Evolutionary conservation across 345 rosid species (phyloP), one percentile per base, ranked within the genome.

Genomic region (Litchi chinensis): DNA sequence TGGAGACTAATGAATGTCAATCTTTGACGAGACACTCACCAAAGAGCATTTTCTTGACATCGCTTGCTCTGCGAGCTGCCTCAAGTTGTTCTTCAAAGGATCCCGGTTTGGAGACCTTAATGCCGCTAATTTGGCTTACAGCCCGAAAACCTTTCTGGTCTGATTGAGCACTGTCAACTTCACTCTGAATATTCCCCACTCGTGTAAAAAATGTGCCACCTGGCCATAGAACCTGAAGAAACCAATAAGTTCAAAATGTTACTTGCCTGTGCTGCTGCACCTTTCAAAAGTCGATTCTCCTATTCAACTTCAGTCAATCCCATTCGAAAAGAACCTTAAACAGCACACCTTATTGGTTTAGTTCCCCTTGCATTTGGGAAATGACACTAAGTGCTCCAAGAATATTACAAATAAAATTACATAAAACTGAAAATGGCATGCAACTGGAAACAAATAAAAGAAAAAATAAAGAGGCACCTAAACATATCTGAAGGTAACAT

Each of bases 1-100:
- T 15, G 7, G 39, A 44, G 22, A 65, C 3, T 3, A 75, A n/a
- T 48, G 56, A 18, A 65, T 28, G 21, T 32, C 8, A 5, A 0
- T 32, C 19, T 75, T 75, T 32, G 22, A 10, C 15, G 24, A 65
- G 32, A 73, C 68, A 77, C 98, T 89, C 73, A 97, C 99, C 88
- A 37, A 94, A 91, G 65, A 97, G 94, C 83, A 93, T 87, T 75
- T 93, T 94, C 84, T 91, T 87, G 15, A 97, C 88, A 81, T 91
- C 88, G 62, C 87, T 88, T 73, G 96, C 98, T 85, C 98, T 91
- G 60, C 98, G 98, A 77, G 93, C 28, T 77, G 98, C 97, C 85
- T 94, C 97, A 40, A 88, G 95, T 77, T 91, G 92, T 79, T 86
- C 86, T 91, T 97, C 96, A 70, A 93, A 97, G 65, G 96, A 88